A percentile compares a stretch with the other conserved stretches of the same genome.
phyloP scores from a whole-genome alignment of 108 stramenopile species.

The Cyclotella distinguenda region DNA sequence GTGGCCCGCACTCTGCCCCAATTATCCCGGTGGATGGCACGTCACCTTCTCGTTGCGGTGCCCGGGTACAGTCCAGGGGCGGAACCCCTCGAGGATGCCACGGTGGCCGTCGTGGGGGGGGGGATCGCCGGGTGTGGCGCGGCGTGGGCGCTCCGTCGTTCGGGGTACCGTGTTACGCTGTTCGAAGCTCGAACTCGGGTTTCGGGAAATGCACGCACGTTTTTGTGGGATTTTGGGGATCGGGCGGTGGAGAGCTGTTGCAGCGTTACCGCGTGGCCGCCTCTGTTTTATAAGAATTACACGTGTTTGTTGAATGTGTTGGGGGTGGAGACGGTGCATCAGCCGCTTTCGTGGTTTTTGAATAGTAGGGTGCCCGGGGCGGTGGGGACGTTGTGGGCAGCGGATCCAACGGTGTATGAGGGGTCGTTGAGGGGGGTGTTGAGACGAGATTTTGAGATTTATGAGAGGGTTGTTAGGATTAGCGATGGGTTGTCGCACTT shows the following conservation, averaged over 20 bases:
- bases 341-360: slow-evolving; percentile 57
- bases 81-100: slow-evolving; percentile 29
- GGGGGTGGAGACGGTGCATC: slow-evolving; percentile 46
- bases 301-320: slow-evolving; percentile 50
- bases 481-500: slow-evolving; percentile 41
- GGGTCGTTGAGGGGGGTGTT: slow-evolving; percentile 51
- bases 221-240: slow-evolving; percentile 54
- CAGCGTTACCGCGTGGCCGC: slow-evolving; percentile 59
- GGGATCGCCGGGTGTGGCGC: slow-evolving; percentile 65
- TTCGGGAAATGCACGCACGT: slow-evolving; percentile 62
- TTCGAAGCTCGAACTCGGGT: slow-evolving; percentile 51
- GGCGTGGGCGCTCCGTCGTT: slow-evolving; percentile 56
- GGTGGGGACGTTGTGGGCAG: slow-evolving; percentile 55
- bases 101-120: slow-evolving; percentile 61
- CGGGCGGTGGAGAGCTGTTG: slow-evolving; percentile 53
- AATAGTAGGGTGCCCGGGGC: slow-evolving; percentile 58
- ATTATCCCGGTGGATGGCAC: slow-evolving; percentile 37
- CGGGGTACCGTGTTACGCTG: slow-evolving; percentile 47
- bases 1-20: slow-evolving; percentile 14
- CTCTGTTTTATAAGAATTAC: slow-evolving; percentile 61
- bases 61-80: slow-evolving; percentile 51
- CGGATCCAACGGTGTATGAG: slow-evolving; percentile 48
- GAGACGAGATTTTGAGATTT: slow-evolving; percentile 50
- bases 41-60: slow-evolving; percentile 42
- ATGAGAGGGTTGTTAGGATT: slow-evolving; percentile 41